phyloP scores from a whole-genome alignment of 2,329 filamentous ascomycete genomes.

The Monilinia polystroma region DNA sequence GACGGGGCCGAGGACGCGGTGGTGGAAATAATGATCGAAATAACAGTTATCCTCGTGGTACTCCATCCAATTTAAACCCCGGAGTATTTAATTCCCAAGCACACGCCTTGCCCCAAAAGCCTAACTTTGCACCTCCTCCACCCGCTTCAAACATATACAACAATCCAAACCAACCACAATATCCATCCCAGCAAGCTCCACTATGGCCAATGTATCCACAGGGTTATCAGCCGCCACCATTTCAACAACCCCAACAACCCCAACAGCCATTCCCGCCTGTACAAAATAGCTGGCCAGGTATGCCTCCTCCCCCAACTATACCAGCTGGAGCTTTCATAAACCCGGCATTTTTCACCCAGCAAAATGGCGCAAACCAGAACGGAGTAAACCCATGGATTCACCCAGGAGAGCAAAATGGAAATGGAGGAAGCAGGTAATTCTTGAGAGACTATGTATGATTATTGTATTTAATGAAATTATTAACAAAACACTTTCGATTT shows the following conservation, averaged over 20 bases:
- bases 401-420: slow-evolving; percentile 28
- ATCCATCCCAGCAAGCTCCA: slow-evolving; percentile 31
- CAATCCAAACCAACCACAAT: slow-evolving; percentile 26
- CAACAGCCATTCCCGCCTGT: slow-evolving; percentile 26
- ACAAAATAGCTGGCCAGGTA: slow-evolving; percentile 28
- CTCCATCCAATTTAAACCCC: slow-evolving; percentile 22
- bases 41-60: slow-evolving; percentile 29
- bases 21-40: slow-evolving; percentile 33
- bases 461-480: slow-evolving; percentile 8
- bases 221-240: slow-evolving; percentile 27
- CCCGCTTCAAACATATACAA: slow-evolving; percentile 24
- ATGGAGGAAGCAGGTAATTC: slow-evolving; percentile 16
- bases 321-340: slow-evolving; percentile 37
- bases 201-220: slow-evolving; percentile 35
- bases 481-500: not conserved
- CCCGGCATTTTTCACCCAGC: slow-evolving; percentile 36
- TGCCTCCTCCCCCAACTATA: slow-evolving; percentile 25
- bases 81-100: slow-evolving; percentile 25
- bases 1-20: slow-evolving; percentile 35
- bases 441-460: slow-evolving; percentile 11
- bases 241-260: slow-evolving; percentile 26
- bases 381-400: slow-evolving; percentile 30
- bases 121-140: slow-evolving; percentile 16
- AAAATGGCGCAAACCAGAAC: slow-evolving; percentile 23
- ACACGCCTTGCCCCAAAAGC: slow-evolving; percentile 18